phyloP scores from a whole-genome alignment of 1,139 yeast species.

The Pichia sp. region DNA sequence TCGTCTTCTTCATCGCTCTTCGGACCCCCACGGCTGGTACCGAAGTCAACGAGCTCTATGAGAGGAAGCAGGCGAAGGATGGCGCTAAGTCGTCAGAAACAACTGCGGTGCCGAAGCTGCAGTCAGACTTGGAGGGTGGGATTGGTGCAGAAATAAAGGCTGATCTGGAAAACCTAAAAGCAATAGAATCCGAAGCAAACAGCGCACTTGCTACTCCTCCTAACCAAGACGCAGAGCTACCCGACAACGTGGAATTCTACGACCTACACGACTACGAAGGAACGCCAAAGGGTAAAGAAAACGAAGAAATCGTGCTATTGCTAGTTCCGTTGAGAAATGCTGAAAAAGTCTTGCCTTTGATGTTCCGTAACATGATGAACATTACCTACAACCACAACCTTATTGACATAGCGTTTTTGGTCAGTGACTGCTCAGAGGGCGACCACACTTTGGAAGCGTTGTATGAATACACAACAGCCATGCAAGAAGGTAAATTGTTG shows the following conservation, averaged over 20 bases:
- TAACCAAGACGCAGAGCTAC: conserved; percentile 15
- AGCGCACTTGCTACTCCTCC: conserved; percentile 16
- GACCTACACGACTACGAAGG: conserved; percentile 61
- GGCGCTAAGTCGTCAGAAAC: too few species aligned
- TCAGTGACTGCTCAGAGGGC: conserved; percentile 74
- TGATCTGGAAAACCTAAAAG: neutral
- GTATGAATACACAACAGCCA: conserved; percentile 58
- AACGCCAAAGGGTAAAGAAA: conserved; percentile 45
- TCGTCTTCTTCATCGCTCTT: neutral
- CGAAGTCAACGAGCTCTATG: neutral
- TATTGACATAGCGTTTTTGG: conserved; percentile 80
- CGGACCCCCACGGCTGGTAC: neutral
- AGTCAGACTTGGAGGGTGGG: neutral
- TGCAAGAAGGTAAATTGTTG: conserved; percentile 67
- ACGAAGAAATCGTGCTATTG: conserved; percentile 64
- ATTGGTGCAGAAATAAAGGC: neutral
- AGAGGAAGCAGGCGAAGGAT: neutral
- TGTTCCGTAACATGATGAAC: conserved; percentile 81
- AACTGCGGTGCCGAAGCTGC: neutral
- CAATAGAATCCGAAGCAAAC: conserved; percentile 7
- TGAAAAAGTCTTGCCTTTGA: conserved; percentile 71
- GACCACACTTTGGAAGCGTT: conserved; percentile 71
- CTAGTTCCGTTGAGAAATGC: conserved; percentile 82
- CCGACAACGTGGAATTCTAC: conserved; percentile 46
- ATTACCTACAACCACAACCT: conserved; percentile 77